Evolutionary conservation across 129 eudicot species (phyloP).

Genomic region (Arctium minus): DNA sequence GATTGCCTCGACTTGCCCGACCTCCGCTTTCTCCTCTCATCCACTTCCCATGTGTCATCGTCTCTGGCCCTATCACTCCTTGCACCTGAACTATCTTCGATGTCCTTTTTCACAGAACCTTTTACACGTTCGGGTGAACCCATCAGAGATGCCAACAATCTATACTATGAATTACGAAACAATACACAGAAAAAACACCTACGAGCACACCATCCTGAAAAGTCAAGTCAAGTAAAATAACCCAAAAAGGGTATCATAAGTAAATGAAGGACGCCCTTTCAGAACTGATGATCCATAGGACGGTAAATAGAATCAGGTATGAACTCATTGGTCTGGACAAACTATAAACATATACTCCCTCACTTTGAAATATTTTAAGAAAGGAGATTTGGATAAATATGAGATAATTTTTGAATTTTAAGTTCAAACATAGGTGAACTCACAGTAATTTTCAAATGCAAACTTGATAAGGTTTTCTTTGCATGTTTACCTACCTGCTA

Average conservation of each 20-base stretch:
- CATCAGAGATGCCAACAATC: conserved; percentile 33
- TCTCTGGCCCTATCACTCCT: conserved; percentile 50
- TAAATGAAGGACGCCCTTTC: conserved; percentile 2
- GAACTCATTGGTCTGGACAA: neutral
- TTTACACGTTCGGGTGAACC: conserved; percentile 73
- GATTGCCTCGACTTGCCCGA: conserved; percentile 59
- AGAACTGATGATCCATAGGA: neutral
- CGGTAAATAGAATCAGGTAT: neutral
- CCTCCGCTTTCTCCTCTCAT: conserved; percentile 65
- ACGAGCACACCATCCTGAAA: conserved; percentile 28
- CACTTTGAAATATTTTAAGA: neutral
- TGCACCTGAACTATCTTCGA: conserved; percentile 46
- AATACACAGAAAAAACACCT: conserved; percentile 3
- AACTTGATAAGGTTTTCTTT: neutral
- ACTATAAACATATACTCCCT: neutral
- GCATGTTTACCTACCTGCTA: neutral
- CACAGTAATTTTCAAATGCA: neutral
- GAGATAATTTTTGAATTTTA: neutral
- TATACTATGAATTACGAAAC: neutral
- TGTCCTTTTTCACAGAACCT: conserved; percentile 47
- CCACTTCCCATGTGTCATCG: conserved; percentile 57
- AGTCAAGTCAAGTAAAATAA: neutral
- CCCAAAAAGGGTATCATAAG: neutral
- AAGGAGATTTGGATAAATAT: neutral
- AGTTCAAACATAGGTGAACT: neutral